These are phyloP conservation scores for Aspergillus saccharolyticus DNA, from an alignment of 495 filamentous ascomycete genomes.

Conservation along the genomic window DNA sequence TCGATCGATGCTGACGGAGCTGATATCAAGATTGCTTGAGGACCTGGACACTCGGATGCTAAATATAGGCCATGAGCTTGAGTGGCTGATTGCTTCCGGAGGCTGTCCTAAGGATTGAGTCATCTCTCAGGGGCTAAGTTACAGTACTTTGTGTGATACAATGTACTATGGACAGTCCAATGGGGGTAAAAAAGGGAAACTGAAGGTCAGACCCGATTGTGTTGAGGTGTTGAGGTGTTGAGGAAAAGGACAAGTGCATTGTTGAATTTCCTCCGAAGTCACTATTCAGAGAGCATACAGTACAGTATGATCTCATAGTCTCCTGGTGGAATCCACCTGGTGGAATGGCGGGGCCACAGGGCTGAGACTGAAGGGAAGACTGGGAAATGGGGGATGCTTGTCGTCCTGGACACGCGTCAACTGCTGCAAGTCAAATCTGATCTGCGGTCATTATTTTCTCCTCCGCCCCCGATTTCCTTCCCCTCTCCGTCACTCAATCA, in stretches of 20 bases:
- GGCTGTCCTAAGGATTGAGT: no score
- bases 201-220: no score
- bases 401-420: no score
- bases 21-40: background rate
- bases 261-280: no score
- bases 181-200: no score
- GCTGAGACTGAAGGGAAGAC: conserved; percentile 18
- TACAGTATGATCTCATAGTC: background rate
- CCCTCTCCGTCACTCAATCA: background rate
- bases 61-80: background rate
- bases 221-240: no score
- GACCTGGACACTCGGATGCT: background rate
- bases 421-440: background rate
- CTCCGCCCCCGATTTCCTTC: background rate
- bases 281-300: no score
- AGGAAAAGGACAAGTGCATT: no score
- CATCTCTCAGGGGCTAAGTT: no score
- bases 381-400: no score
- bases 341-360: conserved; percentile 17
- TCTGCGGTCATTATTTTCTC: background rate
- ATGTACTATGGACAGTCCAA: no score
- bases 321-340: background rate
- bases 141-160: no score
- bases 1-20: background rate
- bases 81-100: background rate